Base-by-base conservation (phyloP, 306 rosid genomes). In the Pyrus betulifolia region DNA sequence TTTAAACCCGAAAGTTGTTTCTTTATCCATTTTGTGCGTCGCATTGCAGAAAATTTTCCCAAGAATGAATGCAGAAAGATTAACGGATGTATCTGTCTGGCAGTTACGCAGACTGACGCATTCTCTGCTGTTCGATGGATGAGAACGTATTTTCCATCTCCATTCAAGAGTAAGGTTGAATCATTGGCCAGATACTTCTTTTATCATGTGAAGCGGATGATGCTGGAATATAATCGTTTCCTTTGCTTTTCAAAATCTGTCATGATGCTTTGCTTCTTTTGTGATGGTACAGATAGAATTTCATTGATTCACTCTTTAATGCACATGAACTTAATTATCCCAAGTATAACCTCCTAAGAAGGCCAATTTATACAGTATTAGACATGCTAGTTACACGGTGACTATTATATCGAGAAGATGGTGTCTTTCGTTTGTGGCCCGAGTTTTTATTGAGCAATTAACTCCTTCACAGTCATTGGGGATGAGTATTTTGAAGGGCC, bases 391-490 rank as follows among this genome's bases (percentile, higher is more conserved):
- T 52, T 30, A 19, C 64, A 42, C 8, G 38, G 55, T 22, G 72
- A 54, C 4, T 42, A 22, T 38, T n/a, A 12, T 42, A 3, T 4
- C 3, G 19, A 30, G n/a, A 61, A 73, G 23, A 8, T 75, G 18
- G 46, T 38, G 8, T 33, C n/a, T 49, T 49, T 30, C 9, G 33
- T 17, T 2, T 25, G 9, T 44, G 21, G 46, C 35, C 14, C 21
- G 14, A 19, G 46, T 23, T 46, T 69, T 85, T 74, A 91, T 5
- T 86, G 82, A 19, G 83, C 79, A 64, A 85, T 78, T 40, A 92
- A 90, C 45, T 88, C 88, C 42, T 78, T 79, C 81, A 91, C 42
- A 54, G 70, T 89, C 44, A 91, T 40, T 27, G 97, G 93, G 77
- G 57, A 76, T 49, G 85, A 30, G 70, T 87, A 88, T 71, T 82